Conservation (phyloP, 2,329 filamentous ascomycete genomes). For the Botrytis byssoidea region DNA sequence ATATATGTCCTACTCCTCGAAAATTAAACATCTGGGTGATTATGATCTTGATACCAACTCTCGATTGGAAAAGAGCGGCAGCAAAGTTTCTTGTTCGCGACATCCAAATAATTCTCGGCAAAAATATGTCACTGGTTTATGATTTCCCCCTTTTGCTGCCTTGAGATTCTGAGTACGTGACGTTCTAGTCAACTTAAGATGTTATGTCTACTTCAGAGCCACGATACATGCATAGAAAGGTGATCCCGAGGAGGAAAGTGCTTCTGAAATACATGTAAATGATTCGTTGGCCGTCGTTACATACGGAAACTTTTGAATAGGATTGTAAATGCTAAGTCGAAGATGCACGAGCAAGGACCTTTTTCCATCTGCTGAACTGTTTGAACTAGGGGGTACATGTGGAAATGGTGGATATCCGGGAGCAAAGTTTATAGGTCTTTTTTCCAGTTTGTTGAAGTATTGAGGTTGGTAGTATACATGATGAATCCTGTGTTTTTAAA, state of each 20-base stretch:
- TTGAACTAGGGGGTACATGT: not conserved
- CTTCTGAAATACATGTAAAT: not conserved
- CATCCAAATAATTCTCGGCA: not conserved
- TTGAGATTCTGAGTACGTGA: not conserved
- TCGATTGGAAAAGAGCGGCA: not conserved
- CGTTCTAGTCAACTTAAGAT: not conserved
- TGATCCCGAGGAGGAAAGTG: not conserved
- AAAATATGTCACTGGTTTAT: accelerated
- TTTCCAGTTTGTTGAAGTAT: not conserved
- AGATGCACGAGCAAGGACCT: not conserved
- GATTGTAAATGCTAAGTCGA: not conserved
- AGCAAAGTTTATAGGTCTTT: accelerated
- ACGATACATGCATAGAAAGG: not conserved
- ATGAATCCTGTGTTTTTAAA: not conserved
- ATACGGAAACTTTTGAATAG: not conserved
- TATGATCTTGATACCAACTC: not conserved
- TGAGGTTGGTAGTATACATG: not conserved
- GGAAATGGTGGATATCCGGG: not conserved
- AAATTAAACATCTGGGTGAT: not conserved
- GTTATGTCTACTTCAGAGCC: not conserved
- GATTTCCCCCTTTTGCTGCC: not conserved
- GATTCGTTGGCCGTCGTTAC: not conserved
- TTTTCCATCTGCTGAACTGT: not conserved
- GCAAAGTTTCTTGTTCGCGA: not conserved
- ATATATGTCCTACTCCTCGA: not conserved